A percentile compares a stretch with the other conserved stretches of the same genome.
phyloP scores from a whole-genome alignment of 805 yeast species.

The Candida bentonensis region DNA sequence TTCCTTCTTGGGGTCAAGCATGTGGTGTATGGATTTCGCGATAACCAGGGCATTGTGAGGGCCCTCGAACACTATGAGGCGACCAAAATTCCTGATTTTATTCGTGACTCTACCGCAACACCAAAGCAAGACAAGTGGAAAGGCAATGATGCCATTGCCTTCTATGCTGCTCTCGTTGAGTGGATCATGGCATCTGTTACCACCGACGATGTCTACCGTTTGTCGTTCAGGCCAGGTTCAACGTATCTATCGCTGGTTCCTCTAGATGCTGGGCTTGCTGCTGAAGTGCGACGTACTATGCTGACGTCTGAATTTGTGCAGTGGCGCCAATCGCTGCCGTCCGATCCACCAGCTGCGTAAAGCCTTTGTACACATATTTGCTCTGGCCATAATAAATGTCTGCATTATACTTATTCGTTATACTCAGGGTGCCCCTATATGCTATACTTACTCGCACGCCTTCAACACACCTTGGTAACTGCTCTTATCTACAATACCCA shows the following conservation, averaged over 20 bases:
- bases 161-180: constrained; percentile 73
- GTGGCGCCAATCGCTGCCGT: constrained; percentile 10
- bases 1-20: constrained; percentile 75
- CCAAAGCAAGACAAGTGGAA: constrained; percentile 27
- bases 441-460: constrained; percentile 1
- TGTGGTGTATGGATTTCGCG: constrained; percentile 77
- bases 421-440: too few species aligned
- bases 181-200: constrained; percentile 56
- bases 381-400: neutral
- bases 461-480: constrained; percentile 16
- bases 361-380: neutral
- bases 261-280: constrained; percentile 5
- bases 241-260: constrained; percentile 8
- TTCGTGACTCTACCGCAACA: constrained; percentile 12
- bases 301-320: constrained; percentile 12
- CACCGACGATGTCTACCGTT: constrained; percentile 27
- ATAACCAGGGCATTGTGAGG: constrained; percentile 47
- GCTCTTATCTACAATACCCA: constrained; percentile 35
- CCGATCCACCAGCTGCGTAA: neutral
- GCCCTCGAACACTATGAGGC: constrained; percentile 65
- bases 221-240: constrained; percentile 6
- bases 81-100: constrained; percentile 51
- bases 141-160: constrained; percentile 68
- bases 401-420: neutral
- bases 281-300: constrained; percentile 11